A percentile compares a stretch with the other conserved stretches of the same genome.
phyloP scores from a whole-genome alignment of 495 filamentous ascomycete species.

The Neurospora discreta region DNA sequence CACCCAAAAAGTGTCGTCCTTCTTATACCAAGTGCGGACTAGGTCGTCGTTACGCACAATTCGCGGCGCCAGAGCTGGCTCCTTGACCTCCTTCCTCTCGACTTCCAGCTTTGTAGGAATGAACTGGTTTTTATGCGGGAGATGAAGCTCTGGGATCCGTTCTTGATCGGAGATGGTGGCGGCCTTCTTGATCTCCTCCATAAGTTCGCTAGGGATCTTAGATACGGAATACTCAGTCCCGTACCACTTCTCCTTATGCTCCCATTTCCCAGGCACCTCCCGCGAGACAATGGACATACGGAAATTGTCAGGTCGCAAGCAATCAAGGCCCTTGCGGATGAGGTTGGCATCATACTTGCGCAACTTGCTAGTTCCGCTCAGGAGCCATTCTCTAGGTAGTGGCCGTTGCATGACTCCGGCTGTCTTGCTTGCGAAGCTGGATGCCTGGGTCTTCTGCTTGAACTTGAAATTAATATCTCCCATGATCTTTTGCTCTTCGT shows the following conservation, averaged over 20 bases:
- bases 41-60: constrained; percentile 80
- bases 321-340: constrained; percentile 65
- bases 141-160: constrained; percentile 61
- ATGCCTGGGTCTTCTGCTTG: constrained; percentile 83
- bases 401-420: constrained; percentile 84
- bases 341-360: constrained; percentile 64
- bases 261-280: constrained; percentile 72
- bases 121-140: constrained; percentile 92
- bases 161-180: constrained; percentile 42
- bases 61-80: constrained; percentile 63
- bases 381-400: constrained; percentile 70
- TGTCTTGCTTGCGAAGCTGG: constrained; percentile 72
- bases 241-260: constrained; percentile 93
- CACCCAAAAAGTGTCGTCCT: constrained; percentile 98
- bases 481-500: constrained; percentile 80
- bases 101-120: constrained; percentile 90
- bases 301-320: constrained; percentile 83
- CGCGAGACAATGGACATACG: constrained; percentile 70
- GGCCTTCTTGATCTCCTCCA: constrained; percentile 56
- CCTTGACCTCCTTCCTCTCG: constrained; percentile 77
- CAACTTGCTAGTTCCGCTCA: constrained; percentile 60
- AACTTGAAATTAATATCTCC: constrained; percentile 90
- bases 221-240: constrained; percentile 87
- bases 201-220: constrained; percentile 66
- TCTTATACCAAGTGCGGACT: constrained; percentile 93